Evolutionary conservation across 2,329 filamentous ascomycete genomes (phyloP), one percentile per base, ranked within the genome.

Genomic region (Penicillium oxalicum): DNA sequence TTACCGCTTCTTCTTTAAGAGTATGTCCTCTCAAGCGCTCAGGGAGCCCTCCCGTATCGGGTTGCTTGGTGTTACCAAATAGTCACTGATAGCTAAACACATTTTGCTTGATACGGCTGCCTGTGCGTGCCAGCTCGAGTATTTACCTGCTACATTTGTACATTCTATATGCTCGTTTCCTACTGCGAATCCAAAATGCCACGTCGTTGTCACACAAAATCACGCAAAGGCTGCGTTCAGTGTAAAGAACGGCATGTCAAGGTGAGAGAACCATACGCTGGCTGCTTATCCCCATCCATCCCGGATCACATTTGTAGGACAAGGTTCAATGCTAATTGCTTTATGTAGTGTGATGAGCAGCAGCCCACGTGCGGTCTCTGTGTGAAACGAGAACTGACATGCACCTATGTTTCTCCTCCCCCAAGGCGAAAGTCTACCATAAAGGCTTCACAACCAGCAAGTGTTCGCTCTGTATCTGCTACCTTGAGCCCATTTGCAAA

Each of bases 221-320:
- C 50, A 12, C 33, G 50, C 29, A 47, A 45, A 43, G 50, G 50
- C 18, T 52, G 50, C 44, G 33, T 49, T 9, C 50, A 49, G 44
- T 52, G 46, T 38, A 52, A 52, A 47, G 47, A 52, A 34, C 28
- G 50, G 24, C 50, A 49, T 32, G 44, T 52, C 35, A 52, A 52
- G 44, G 50, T 51, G n/a, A 49, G 49, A 12, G 29, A 18, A 45
- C 33, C 28, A 35, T 25, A 12, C 11, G 9, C 9, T 25, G 40
- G 13, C 7, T 33, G 18, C 32, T 29, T 8, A 35, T 25, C 8
- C 28, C 28, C 26, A n/a, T 43, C 40, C 9, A 43, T 32, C 9
- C 5, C 26, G 13, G 40, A 43, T 32, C 11, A 7, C 4, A 32
- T 32, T 32, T 32, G 29, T 13, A 9, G 5, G 26, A 25, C 26